Evolutionary conservation across 2,329 filamentous ascomycete species (phyloP), one percentile per base, ranked within the genome.

Genomic region (Calonectria fujianensis): DNA sequence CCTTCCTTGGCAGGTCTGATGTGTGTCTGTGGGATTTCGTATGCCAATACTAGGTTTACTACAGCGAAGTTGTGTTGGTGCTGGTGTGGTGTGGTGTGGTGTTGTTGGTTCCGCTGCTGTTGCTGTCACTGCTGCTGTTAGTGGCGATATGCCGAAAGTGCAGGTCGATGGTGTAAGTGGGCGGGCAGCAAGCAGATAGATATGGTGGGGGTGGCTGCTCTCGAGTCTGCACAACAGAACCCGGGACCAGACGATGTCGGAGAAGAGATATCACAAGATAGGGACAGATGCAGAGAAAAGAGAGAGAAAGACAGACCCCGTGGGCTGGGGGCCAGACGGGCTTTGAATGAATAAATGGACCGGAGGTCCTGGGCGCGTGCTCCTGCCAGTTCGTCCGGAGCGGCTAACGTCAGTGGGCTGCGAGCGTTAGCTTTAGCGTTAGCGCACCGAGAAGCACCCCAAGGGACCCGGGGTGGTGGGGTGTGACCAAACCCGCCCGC

Each of bases 291-390:
- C 64, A 48, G 24, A 57, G 57, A 51, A 59, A 52, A 63, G 16
- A 27, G 18, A 45, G 65, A 54, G 27, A 68, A 66, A 51, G 31
- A 35, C n/a, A 24, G 63, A 24, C 54, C 31, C 35, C 59, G 37
- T 29, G 59, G 79, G 70, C 68, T 73, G 76, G 79, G 77, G 68
- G 52, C 57, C 57, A 37, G 57, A 13, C 65, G 24, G 66, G 18
- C 65, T 73, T 65, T 51, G 64, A 65, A 70, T 48, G 66, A 61
- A 57, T 31, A 61, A 61, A 61, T 39, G 57, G 57, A 39, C 57
- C 13, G 24, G 31, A 61, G 18, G 35, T 61, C 5, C 35, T 27
- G 57, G n/a, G 57, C 57, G 57, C 57, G 41, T 67, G 64, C 20
- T 65, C 37, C 20, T 48, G 39, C 39, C 37, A 48, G 61, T 65